phyloP scores from a whole-genome alignment of 805 yeast species.

The Kazachstania martiniae region DNA sequence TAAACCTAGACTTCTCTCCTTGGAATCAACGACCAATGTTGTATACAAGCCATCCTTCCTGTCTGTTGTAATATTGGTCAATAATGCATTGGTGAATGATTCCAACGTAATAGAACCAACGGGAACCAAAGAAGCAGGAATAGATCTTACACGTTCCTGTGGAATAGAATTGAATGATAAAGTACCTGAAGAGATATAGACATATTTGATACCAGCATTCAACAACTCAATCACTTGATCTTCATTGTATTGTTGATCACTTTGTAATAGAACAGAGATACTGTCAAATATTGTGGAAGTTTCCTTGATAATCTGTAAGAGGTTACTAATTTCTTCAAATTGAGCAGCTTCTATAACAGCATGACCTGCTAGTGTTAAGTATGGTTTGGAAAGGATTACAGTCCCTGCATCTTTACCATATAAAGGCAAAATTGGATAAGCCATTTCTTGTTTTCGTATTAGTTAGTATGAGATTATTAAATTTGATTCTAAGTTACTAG shows the following conservation, averaged over 20 bases:
- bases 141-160: conserved; percentile 31
- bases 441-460: conserved; percentile 20
- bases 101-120: conserved; percentile 8
- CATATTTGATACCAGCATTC: conserved; percentile 46
- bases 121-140: neutral
- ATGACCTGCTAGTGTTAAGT: conserved; percentile 18
- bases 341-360: conserved; percentile 19
- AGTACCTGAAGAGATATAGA: conserved; percentile 24
- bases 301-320: conserved; percentile 9
- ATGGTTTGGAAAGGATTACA: conserved; percentile 11
- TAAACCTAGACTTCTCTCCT: conserved; percentile 71
- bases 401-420: conserved; percentile 13
- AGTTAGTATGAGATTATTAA: too few relatives aligned
- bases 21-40: conserved; percentile 63
- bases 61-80: conserved; percentile 57
- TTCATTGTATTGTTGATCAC: conserved; percentile 17
- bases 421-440: conserved; percentile 31
- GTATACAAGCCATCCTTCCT: conserved; percentile 79
- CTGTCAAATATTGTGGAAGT: conserved; percentile 10
- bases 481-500: too few relatives aligned
- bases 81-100: conserved; percentile 22
- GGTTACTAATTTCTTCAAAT: conserved; percentile 9
- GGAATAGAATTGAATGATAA: conserved; percentile 34
- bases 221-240: conserved; percentile 43
- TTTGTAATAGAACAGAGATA: conserved; percentile 20